Base-by-base conservation (phyloP, 768 basidiomycete species). In the Amanita jacksonii region DNA sequence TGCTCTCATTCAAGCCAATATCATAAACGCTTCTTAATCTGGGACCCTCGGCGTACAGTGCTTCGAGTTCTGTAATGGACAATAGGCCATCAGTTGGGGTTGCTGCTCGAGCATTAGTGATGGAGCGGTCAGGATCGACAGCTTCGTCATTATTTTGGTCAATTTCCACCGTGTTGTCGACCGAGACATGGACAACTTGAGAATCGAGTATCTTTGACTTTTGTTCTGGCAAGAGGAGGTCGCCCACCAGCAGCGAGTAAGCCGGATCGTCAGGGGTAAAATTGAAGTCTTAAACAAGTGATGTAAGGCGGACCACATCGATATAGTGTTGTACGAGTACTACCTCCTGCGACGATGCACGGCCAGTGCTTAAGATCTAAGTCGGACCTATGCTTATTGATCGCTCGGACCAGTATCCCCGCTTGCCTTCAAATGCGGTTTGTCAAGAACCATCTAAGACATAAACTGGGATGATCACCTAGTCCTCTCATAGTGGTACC, bases 261-360 rank as follows among this genome's bases (percentile, higher is more conserved):
- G 78, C 77, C 4, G 87, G 69, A 56, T 93, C 91, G 49, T 71
- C 72, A 0, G 94, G 94, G 10, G 77, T 62, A 43, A 88, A 87
- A 60, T 97, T 98, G 65, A 96, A 91, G 61, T 98, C 93, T n/a
- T n/a, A n/a, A n/a, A n/a, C n/a, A n/a, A n/a, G n/a, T n/a, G n/a
- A n/a, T n/a, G n/a, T n/a, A n/a, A n/a, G n/a, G n/a, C n/a, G n/a
- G n/a, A n/a, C n/a, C n/a, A n/a, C n/a, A n/a, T n/a, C n/a, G n/a
- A n/a, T n/a, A n/a, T n/a, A n/a, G n/a, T n/a, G n/a, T n/a, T n/a
- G n/a, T n/a, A n/a, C n/a, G n/a, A n/a, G n/a, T 54, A 63, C 54
- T 57, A 88, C 93, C 92, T 58, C 93, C 93, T 0, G 85, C 78
- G 30, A 96, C 65, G 45, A 93, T 66, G 45, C 81, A 81, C 0